Conservation (phyloP, 768 basidiomycete species). For the Leccinum broughii region DNA sequence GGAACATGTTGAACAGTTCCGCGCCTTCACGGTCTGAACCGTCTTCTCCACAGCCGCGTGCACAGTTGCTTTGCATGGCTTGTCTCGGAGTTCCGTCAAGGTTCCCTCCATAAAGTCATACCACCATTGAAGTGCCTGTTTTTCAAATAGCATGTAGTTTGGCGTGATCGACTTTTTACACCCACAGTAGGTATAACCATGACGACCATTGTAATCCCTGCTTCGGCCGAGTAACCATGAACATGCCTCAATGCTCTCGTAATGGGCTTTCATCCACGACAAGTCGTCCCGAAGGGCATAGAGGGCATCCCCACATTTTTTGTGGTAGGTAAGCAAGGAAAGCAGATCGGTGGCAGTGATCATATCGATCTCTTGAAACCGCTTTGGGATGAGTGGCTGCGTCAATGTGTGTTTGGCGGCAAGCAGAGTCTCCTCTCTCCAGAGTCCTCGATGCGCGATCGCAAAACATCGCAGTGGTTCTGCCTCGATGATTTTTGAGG, state of each 20-base stretch:
- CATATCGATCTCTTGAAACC: slow-evolving; percentile 29
- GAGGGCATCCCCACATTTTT: slow-evolving; percentile 15
- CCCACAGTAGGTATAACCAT: not conserved
- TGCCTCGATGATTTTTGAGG: slow-evolving; percentile 19
- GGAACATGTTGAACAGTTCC: slow-evolving; percentile 1
- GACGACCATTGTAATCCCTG: no score
- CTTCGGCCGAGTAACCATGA: slow-evolving; percentile 4
- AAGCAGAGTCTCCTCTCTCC: slow-evolving; percentile 25
- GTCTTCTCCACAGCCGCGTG: not conserved
- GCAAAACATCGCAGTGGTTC: slow-evolving; percentile 34
- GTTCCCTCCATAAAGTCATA: slow-evolving; percentile 12
- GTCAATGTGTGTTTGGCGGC: slow-evolving; percentile 34
- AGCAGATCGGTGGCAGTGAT: slow-evolving; percentile 31
- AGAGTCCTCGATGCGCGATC: slow-evolving; percentile 26
- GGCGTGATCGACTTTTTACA: not conserved
- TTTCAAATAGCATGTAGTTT: not conserved
- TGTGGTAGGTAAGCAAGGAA: slow-evolving; percentile 25
- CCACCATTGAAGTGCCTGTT: slow-evolving; percentile 18
- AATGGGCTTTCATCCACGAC: slow-evolving; percentile 19
- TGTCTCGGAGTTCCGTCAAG: slow-evolving; percentile 15
- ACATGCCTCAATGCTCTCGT: slow-evolving; percentile 7
- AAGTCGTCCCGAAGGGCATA: slow-evolving; percentile 4
- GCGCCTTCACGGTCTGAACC: not conserved
- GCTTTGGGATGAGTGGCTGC: slow-evolving; percentile 22
- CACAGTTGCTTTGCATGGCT: slow-evolving; percentile 17